Evolutionary conservation across 2,329 filamentous ascomycete species (phyloP), one percentile per base, ranked within the genome.

Genomic region (Pseudocercospora pini-densiflorae): DNA sequence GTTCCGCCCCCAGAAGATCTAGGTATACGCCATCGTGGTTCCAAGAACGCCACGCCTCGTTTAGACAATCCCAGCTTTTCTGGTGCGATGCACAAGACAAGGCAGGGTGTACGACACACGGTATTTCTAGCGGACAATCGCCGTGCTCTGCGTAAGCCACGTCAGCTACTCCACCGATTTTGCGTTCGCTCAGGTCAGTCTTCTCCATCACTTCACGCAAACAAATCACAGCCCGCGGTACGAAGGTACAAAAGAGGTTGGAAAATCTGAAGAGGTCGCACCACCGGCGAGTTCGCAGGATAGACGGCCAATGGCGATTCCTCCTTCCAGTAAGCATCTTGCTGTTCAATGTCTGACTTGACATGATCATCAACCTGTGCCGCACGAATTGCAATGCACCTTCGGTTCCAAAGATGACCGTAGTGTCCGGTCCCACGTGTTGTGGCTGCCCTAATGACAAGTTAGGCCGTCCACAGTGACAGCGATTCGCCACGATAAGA

Each of bases 401-500:
- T 53, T 40, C 64, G 63, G 36, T 43, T 55, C 24, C 58, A 33
- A 51, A 31, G 9, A 36, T 9, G 53, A 59, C 64, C 59, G 63
- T 63, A 45, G 64, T 54, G 51, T 33, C 64, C 60, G 23, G 24
- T 16, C 19, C 62, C 64, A 63, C 60, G 64, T 62, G 60, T 47
- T 21, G 47, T 49, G 33, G 51, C 51, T 54, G 55, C 27, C 43
- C 60, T 59, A 59, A 55, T 60, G 43, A 47, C 53, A 47, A 27
- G 33, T 23, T 43, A 27, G 21, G 51, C 40, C 24, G 21, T 43
- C 24, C 54, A 59, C 53, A 54, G 33, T 54, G 55, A n/a, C 29
- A 40, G 45, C 62, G 63, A 66, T 62, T 59, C 53, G 64, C 64
- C 54, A 60, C 61, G 60, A 66, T 66, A 66, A 63, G 24, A 24